phyloP scores from a whole-genome alignment of 2,329 filamentous ascomycete species.

The Aspergillus hiratsukae region DNA sequence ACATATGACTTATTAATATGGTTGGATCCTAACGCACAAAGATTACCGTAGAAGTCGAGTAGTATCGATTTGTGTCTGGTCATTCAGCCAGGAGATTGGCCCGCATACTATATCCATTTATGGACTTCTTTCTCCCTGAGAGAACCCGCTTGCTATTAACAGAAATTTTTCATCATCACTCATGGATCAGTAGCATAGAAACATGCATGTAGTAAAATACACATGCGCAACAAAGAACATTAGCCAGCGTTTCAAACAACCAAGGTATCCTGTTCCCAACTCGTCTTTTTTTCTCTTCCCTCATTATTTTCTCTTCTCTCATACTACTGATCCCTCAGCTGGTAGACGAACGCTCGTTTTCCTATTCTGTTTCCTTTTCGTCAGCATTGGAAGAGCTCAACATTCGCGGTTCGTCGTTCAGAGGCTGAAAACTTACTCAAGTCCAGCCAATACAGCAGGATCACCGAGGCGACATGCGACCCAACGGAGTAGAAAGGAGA shows the following conservation, averaged over 20 bases:
- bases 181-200: background rate
- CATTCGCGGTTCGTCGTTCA: background rate
- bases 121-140: background rate
- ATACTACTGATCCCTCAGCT: background rate
- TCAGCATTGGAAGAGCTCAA: slow-evolving; percentile 4
- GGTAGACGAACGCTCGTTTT: background rate
- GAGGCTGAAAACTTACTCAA: background rate
- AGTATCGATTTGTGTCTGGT: background rate
- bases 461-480: background rate
- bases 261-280: background rate
- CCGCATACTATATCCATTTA: background rate
- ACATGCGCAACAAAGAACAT: background rate
- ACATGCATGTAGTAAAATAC: background rate
- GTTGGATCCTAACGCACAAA: background rate
- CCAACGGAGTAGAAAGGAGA: slow-evolving; percentile 4
- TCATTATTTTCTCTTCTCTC: background rate
- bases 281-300: background rate
- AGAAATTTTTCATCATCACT: slow-evolving; percentile 1
- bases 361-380: background rate
- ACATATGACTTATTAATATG: background rate
- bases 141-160: background rate
- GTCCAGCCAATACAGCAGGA: background rate
- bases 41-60: background rate
- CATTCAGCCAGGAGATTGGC: background rate
- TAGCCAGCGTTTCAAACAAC: background rate